Percentiles rank a stretch among this genome's conserved stretches.
Evolutionary conservation across 352 stramenopile species (phyloP).

Genomic region (Phytopythium sindhum): DNA sequence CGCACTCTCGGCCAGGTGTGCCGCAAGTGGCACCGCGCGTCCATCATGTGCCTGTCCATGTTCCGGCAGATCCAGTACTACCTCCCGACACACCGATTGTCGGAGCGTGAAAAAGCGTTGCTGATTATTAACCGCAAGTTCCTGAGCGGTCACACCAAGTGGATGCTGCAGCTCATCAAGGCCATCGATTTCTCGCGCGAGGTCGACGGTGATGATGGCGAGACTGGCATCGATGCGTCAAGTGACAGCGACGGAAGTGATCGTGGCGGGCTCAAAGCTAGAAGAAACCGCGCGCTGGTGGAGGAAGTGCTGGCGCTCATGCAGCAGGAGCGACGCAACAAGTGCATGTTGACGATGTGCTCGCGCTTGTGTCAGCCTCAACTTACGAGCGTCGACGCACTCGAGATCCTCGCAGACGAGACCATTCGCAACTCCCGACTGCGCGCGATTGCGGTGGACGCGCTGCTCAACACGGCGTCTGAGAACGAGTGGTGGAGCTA

Average conservation of each 20-base stretch:
- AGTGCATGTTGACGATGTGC: slow-evolving; percentile 88
- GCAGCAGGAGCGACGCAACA: slow-evolving; percentile 61
- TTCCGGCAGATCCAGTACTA: slow-evolving; percentile 89
- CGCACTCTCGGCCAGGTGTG: slow-evolving; percentile 75
- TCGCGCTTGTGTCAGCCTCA: slow-evolving; percentile 74
- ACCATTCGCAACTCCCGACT: slow-evolving; percentile 57
- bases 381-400: slow-evolving; percentile 69
- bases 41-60: slow-evolving; percentile 87
- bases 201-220: slow-evolving; percentile 31
- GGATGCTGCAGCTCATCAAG: slow-evolving; percentile 82
- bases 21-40: slow-evolving; percentile 83
- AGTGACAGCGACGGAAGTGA: slow-evolving; percentile 4
- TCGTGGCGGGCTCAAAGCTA: slow-evolving; percentile 7
- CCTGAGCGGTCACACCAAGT: slow-evolving; percentile 75
- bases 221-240: background rate
- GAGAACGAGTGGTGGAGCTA: slow-evolving; percentile 83
- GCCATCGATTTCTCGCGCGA: slow-evolving; percentile 72
- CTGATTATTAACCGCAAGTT: slow-evolving; percentile 82
- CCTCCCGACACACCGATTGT: slow-evolving; percentile 70
- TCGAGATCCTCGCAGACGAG: slow-evolving; percentile 73
- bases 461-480: slow-evolving; percentile 57
- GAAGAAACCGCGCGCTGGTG: slow-evolving; percentile 31
- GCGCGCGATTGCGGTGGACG: slow-evolving; percentile 59
- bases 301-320: slow-evolving; percentile 66
- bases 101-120: slow-evolving; percentile 65